These are phyloP conservation scores for Venturia carpophila DNA, from an alignment of 2,329 filamentous ascomycete species.

Conservation along the genomic window DNA sequence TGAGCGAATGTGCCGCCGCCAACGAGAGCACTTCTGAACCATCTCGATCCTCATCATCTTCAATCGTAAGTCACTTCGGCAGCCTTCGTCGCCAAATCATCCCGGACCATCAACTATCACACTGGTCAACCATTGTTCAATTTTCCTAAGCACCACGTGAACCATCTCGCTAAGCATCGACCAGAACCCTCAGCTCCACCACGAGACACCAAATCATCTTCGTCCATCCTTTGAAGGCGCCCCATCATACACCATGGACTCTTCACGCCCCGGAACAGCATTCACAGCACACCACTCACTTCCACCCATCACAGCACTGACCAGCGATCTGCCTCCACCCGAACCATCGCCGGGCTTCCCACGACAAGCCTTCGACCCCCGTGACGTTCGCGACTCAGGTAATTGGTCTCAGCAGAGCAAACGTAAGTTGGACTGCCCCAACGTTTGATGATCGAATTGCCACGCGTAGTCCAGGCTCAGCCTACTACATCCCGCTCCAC, in stretches of 20 bases:
- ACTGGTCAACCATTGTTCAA: not conserved
- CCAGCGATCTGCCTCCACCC: constrained; percentile 16
- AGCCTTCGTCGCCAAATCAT: not conserved
- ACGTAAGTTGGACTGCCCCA: constrained; percentile 34
- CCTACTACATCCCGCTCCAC: not conserved
- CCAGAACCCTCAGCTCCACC: not conserved
- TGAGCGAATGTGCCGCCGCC: constrained; percentile 12
- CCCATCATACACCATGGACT: constrained; percentile 15
- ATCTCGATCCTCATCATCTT: not conserved
- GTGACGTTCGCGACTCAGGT: constrained; percentile 46
- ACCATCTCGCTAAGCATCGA: not conserved
- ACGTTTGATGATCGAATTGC: not conserved
- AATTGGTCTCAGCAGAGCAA: constrained; percentile 54
- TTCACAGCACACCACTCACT: constrained; percentile 16
- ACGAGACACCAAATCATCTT: not conserved
- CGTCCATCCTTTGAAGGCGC: not conserved
- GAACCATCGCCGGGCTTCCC: constrained; percentile 14
- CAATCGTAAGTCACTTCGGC: not conserved
- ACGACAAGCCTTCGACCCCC: constrained; percentile 14
- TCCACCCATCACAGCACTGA: constrained; percentile 19
- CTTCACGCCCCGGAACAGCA: constrained; percentile 8
- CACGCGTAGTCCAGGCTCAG: not conserved
- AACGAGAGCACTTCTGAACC: not conserved
- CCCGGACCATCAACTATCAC: not conserved
- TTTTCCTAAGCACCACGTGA: not conserved